Conservation (phyloP, 805 yeast species). For the Saccharomycopsis javanensis region DNA sequence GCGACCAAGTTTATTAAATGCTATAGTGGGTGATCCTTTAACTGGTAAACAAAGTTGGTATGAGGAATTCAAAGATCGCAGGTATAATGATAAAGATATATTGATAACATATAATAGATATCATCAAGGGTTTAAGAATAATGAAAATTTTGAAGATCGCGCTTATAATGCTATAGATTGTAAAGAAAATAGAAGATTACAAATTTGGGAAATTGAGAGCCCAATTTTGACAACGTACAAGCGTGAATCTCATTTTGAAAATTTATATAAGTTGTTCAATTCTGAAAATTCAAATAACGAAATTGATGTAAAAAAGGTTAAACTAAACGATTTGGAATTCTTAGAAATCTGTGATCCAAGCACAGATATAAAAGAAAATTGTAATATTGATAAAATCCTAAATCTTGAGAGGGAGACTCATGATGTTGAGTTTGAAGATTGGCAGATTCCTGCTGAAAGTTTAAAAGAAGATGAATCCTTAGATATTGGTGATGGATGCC, state of each 20-base stretch:
- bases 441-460: not conserved
- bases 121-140: not conserved
- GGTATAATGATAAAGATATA: conserved; percentile 1
- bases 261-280: conserved; percentile 7
- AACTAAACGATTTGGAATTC: conserved; percentile 16
- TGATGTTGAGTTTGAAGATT: conserved; percentile 7
- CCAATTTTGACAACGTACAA: conserved; percentile 9
- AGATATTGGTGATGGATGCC: conserved; percentile 19
- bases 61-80: conserved; percentile 5
- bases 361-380: conserved; percentile 6
- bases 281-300: not conserved
- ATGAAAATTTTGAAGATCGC: not conserved
- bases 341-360: conserved; percentile 8
- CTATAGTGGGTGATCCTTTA: conserved; percentile 17
- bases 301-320: not conserved
- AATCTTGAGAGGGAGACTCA: conserved; percentile 4
- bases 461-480: conserved; percentile 7
- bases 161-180: conserved; percentile 3
- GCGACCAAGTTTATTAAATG: conserved; percentile 1
- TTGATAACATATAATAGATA: conserved; percentile 2
- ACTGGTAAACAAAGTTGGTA: conserved; percentile 18
- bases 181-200: conserved; percentile 9
- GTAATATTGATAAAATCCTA: conserved; percentile 4
- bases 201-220: conserved; percentile 16
- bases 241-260: conserved; percentile 12